Evolutionary conservation across 768 basidiomycete species (phyloP).

Genomic region (Trametes cingulata): DNA sequence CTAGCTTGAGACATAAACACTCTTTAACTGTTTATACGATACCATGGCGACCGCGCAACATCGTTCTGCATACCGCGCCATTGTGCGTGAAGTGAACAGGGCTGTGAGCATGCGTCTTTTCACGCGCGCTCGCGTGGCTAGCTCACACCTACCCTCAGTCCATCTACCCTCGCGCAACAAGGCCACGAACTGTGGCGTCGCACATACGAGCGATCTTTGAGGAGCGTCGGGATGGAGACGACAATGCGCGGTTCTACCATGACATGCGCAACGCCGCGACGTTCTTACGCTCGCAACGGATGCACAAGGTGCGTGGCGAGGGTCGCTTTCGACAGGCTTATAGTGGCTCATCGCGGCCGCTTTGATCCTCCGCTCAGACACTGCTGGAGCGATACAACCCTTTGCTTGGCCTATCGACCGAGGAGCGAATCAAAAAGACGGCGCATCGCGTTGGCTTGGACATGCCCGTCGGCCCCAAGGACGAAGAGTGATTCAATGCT

Average conservation of each 20-base stretch:
- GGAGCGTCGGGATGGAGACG: conserved; percentile 30
- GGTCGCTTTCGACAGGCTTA: neutral
- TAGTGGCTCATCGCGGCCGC: neutral
- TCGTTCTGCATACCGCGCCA: conserved; percentile 44
- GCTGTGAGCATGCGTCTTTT: conserved; percentile 44
- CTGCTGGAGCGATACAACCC: conserved; percentile 90
- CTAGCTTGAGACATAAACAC: neutral
- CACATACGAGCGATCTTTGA: conserved; percentile 60
- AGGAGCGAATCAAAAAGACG: conserved; percentile 82
- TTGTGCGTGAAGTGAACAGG: conserved; percentile 55
- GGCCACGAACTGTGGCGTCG: conserved; percentile 45
- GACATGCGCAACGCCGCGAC: conserved; percentile 62
- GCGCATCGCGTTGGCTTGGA: conserved; percentile 86
- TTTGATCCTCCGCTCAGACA: conserved; percentile 43
- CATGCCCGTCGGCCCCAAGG: conserved; percentile 58
- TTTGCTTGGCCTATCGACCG: conserved; percentile 69
- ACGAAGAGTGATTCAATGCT: conserved; percentile 17
- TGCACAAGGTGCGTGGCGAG: conserved; percentile 66
- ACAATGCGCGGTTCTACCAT: conserved; percentile 34
- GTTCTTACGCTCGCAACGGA: conserved; percentile 72
- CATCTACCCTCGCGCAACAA: conserved; percentile 34
- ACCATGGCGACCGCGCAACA: conserved; percentile 17
- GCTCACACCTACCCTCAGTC: conserved; percentile 35
- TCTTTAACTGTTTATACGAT: neutral
- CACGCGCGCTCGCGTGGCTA: conserved; percentile 6